Conservation (phyloP, 192 early-diverging fungal genomes). For the Thamnidium elegans region DNA sequence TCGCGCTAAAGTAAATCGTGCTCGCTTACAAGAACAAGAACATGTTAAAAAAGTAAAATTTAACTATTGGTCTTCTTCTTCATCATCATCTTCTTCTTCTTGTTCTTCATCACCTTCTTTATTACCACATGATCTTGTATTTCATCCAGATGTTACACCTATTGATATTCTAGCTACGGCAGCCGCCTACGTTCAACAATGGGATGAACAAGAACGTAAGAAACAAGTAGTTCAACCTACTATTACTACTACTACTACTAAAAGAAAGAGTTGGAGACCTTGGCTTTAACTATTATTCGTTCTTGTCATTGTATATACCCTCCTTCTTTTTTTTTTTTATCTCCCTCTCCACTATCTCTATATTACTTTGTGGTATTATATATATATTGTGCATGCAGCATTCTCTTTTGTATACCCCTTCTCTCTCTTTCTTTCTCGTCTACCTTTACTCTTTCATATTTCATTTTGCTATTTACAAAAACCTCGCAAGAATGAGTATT, state of each 20-base stretch:
- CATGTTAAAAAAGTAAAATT: slow-evolving; percentile 12
- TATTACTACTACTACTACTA: not conserved
- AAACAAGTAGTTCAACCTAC: not conserved
- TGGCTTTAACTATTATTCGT: slow-evolving; percentile 7
- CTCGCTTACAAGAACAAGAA: slow-evolving; percentile 18
- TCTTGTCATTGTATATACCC: not conserved
- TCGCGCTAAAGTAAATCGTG: slow-evolving; percentile 75
- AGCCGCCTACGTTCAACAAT: slow-evolving; percentile 39
- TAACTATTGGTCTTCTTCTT: slow-evolving; percentile 9
- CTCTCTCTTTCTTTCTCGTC: too few species aligned
- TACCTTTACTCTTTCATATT: too few species aligned
- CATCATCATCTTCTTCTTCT: slow-evolving; percentile 7
- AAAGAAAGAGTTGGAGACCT: slow-evolving; percentile 20
- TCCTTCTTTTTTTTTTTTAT: slow-evolving; percentile 6
- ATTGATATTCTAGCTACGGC: slow-evolving; percentile 41
- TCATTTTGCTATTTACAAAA: too few species aligned
- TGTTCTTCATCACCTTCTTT: slow-evolving; percentile 11
- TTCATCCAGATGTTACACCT: slow-evolving; percentile 9
- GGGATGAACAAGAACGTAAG: slow-evolving; percentile 29
- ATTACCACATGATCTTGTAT: not conserved
- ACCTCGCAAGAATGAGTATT: too few species aligned
- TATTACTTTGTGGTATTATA: too few species aligned
- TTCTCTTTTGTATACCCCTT: too few species aligned
- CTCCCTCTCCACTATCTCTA: not conserved
- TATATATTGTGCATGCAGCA: too few species aligned